A percentile compares a stretch with the other conserved stretches of the same genome.
Conservation (phyloP, 768 basidiomycete genomes). For the Xerocomellus amylosporus region DNA sequence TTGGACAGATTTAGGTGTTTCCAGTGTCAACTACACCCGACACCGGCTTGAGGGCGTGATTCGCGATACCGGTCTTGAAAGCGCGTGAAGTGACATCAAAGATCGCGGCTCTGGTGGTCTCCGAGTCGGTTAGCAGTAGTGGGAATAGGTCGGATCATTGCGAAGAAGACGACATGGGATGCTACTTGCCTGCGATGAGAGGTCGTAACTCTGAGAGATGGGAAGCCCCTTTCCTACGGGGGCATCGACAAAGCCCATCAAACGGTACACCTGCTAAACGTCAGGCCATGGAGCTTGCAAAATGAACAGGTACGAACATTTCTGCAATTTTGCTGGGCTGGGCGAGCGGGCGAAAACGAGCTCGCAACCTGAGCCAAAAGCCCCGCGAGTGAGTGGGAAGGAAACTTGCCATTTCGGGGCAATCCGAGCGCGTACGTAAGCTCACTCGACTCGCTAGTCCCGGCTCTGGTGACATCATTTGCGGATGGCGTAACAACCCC, state of each 20-base stretch:
- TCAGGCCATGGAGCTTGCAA: not conserved
- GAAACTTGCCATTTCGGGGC: too few relatives aligned
- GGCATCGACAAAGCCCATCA: conserved; percentile 98
- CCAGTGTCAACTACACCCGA: conserved; percentile 85
- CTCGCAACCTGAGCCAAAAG: too few relatives aligned
- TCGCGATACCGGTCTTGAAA: conserved; percentile 97
- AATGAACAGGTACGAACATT: conserved; percentile 45
- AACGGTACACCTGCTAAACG: conserved; percentile 63
- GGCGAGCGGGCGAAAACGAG: too few relatives aligned
- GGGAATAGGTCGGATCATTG: conserved; percentile 21
- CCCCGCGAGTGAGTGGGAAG: too few relatives aligned
- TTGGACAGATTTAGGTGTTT: conserved; percentile 89
- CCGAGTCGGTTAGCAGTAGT: conserved; percentile 82
- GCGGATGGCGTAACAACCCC: too few relatives aligned
- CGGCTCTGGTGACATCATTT: too few relatives aligned
- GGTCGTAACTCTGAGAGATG: conserved; percentile 72
- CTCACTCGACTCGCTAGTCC: too few relatives aligned
- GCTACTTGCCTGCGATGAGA: conserved; percentile 67
- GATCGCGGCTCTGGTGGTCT: conserved; percentile 94
- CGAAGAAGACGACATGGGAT: not conserved
- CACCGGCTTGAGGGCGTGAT: conserved; percentile 83
- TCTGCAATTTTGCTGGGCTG: conserved; percentile 95
- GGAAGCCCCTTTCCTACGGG: conserved; percentile 91
- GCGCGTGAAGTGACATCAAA: conserved; percentile 87
- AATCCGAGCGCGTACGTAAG: too few relatives aligned